These are phyloP conservation scores for Digitaria exilis DNA, from an alignment of 202 grass and related monocot species.

Conservation along the genomic window DNA sequence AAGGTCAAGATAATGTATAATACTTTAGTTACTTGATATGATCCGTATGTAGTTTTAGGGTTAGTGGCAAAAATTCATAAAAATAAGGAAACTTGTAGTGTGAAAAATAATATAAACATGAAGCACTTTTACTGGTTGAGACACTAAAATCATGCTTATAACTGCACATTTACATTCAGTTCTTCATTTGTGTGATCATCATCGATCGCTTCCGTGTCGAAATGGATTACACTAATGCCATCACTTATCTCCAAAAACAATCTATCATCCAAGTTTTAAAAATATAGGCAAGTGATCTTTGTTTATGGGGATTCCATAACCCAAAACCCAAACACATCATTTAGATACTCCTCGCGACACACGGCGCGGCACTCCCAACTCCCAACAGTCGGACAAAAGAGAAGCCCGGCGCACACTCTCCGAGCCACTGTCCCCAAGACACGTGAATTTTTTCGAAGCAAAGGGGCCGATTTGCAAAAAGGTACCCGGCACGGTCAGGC, in stretches of 20 bases:
- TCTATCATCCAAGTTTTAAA: not conserved
- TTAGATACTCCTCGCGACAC: not conserved
- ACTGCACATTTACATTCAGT: not conserved
- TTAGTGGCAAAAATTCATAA: too few species aligned
- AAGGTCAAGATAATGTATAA: not conserved
- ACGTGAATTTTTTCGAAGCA: not conserved
- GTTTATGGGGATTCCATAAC: not conserved
- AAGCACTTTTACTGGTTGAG: not conserved
- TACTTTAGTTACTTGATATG: not conserved
- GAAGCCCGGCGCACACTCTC: constrained; percentile 20
- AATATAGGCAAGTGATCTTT: not conserved
- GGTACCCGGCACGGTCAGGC: not conserved
- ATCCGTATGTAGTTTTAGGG: too few species aligned
- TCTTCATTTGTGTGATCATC: not conserved
- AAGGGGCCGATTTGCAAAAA: constrained; percentile 36
- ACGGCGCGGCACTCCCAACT: not conserved
- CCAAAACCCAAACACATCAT: not conserved
- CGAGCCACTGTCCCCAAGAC: not conserved
- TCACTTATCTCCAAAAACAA: too few species aligned
- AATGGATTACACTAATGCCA: too few species aligned
- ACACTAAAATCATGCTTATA: too few species aligned
- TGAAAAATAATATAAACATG: not conserved
- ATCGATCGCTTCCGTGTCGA: too few species aligned
- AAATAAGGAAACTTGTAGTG: not conserved
- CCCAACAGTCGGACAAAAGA: constrained; percentile 42